phyloP scores from a whole-genome alignment of 192 early-diverging fungal genomes.

The Cladochytrium replicatum region DNA sequence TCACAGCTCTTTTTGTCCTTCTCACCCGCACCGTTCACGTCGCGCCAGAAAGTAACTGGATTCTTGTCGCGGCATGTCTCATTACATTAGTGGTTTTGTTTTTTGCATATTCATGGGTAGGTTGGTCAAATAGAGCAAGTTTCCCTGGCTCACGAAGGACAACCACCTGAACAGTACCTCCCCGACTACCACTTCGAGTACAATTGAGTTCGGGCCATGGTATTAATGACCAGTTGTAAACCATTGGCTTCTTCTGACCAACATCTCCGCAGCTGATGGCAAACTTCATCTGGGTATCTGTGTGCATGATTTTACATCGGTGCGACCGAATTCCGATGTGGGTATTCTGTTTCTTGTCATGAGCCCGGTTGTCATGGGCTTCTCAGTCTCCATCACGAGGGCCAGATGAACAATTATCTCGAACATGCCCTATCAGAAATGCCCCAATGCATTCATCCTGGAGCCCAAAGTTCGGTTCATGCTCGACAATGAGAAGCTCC shows the following conservation, averaged over 20 bases:
- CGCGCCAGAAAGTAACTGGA: neutral
- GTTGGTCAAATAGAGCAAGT: neutral
- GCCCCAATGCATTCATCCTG: slow-evolving; percentile 15
- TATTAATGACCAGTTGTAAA: neutral
- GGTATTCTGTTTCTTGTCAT: slow-evolving; percentile 28
- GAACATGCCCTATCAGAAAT: slow-evolving; percentile 2
- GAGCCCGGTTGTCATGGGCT: slow-evolving; percentile 13
- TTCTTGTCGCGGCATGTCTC: slow-evolving; percentile 10
- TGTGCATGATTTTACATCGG: slow-evolving; percentile 25
- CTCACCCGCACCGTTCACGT: neutral
- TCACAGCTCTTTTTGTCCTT: slow-evolving; percentile 22
- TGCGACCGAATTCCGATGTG: slow-evolving; percentile 28
- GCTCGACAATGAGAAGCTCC: slow-evolving; percentile 10
- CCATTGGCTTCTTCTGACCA: neutral
- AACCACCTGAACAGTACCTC: slow-evolving; percentile 25
- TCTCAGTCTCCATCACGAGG: slow-evolving; percentile 13
- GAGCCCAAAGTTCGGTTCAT: slow-evolving; percentile 28
- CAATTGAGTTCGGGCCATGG: slow-evolving; percentile 12
- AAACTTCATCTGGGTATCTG: slow-evolving; percentile 34
- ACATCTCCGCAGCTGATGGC: slow-evolving; percentile 13
- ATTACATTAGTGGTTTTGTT: slow-evolving; percentile 1
- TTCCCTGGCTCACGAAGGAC: neutral
- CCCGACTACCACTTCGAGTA: slow-evolving; percentile 31
- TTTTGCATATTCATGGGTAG: slow-evolving; percentile 18
- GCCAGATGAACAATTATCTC: slow-evolving; percentile 17